Conservation (phyloP, 2,329 filamentous ascomycete genomes). For the Chrysoporthe deuterocubensis region DNA sequence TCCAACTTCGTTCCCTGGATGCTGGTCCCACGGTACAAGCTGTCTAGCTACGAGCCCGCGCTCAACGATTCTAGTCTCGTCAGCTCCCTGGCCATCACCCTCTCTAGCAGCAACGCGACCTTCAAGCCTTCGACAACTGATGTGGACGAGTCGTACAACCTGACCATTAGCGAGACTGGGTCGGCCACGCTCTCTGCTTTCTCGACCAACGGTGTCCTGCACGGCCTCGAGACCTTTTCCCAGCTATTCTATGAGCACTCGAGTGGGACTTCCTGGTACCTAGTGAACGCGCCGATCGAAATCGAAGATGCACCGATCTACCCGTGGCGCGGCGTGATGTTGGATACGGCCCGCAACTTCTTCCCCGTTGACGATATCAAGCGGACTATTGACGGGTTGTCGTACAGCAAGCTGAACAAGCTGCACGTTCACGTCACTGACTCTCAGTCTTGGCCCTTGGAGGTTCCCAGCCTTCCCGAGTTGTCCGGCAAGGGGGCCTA, state of each 20-base stretch:
- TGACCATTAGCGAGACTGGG: constrained; percentile 63
- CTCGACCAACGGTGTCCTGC: constrained; percentile 70
- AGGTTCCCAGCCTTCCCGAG: constrained; percentile 74
- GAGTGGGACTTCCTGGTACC: constrained; percentile 64
- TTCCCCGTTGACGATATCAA: constrained; percentile 70
- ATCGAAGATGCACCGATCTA: constrained; percentile 78
- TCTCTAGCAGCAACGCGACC: constrained; percentile 61
- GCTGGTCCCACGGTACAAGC: constrained; percentile 63
- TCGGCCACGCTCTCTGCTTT: constrained; percentile 65
- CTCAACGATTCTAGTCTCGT: constrained; percentile 51
- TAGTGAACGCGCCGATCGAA: constrained; percentile 68
- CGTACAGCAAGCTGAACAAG: constrained; percentile 83
- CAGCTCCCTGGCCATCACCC: constrained; percentile 63
- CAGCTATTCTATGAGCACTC: constrained; percentile 81
- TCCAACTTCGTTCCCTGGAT: constrained; percentile 79
- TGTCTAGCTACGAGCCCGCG: constrained; percentile 66
- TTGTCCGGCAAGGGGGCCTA: constrained; percentile 77
- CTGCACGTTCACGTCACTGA: constrained; percentile 84
- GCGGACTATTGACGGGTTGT: constrained; percentile 74
- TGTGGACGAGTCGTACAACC: constrained; percentile 76
- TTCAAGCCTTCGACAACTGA: constrained; percentile 61
- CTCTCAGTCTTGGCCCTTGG: constrained; percentile 83
- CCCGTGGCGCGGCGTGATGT: constrained; percentile 75
- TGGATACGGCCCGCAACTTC: constrained; percentile 78
- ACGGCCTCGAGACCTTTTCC: constrained; percentile 75